Evolutionary conservation across 306 rosid species (phyloP), one percentile per base, ranked within the genome.

Genomic region (Ormosia emarginata): DNA sequence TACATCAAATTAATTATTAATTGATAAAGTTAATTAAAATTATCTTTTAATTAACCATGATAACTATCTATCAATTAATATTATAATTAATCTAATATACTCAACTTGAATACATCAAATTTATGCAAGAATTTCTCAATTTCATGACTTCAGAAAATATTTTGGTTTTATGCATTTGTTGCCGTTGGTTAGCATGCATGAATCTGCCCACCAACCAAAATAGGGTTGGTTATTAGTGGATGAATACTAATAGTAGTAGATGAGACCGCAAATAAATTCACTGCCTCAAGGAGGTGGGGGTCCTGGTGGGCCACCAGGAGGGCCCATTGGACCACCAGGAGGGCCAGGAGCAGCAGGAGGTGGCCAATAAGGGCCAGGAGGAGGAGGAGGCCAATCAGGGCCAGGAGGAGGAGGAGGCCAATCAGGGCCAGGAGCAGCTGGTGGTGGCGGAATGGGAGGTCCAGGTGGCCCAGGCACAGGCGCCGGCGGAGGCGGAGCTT

Each of bases 281-380:
- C 39, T 29, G 32, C 66, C 66, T 24, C 13, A 78, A 67, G 70
- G 69, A 36, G 63, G 71, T 39, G 46, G 65, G 7, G 39, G 39
- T 18, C 32, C 40, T 11, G 64, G 24, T 30, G 74, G 74, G 18
- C 55, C 56, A 12, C 34, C 36, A 0, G 71, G 75, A 58, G 79
- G 77, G 4, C 11, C 63, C n/a, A n/a, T n/a, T 30, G 74, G 74
- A 11, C 55, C 56, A 12, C 34, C 36, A 0, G 71, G 75, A 58
- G 79, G 77, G 4, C 11, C 63, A 33, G 53, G 24, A 32, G 57
- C 1, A 6, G 2, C 10, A 32, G 53, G 70, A 37, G 74, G 79
- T 52, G 83, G 41, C 73, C 81, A 39, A 72, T 32, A 29, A 0
- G 76, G 76, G 12, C 36, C 58, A 11, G 65, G 73, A 30, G 79